Evolutionary conservation across 2,329 filamentous ascomycete genomes (phyloP), one percentile per base, ranked within the genome.

Genomic region (Verticillium albo-atrum): DNA sequence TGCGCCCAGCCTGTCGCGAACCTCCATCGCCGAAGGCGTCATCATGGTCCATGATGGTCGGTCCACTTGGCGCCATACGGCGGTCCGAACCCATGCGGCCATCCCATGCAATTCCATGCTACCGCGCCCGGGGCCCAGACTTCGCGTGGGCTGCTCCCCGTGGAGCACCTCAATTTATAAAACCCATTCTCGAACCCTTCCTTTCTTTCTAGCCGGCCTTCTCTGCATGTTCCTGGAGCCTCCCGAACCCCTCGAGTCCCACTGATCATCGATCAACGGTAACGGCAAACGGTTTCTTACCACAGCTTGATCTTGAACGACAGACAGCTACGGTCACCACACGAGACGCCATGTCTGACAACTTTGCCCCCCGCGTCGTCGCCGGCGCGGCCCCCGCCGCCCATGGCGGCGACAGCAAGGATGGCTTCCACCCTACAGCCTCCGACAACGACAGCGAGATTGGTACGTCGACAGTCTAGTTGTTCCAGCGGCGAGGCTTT

Each of bases 401-500:
- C 17, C 37, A 42, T 51, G 52, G 50, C n/a, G 50, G 7, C 59
- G 23, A 7, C 34, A 56, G 30, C 17, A 59, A 63, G 53, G 37
- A 60, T 47, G 58, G 57, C 55, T 28, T 34, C 27, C 56, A 59
- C 4, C 56, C 59, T 0, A 26, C 56, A 9, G 37, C 58, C 4
- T 26, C 37, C 6, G 60, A 62, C 30, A 55, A 58, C 32, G 63
- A 64, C 51, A 63, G 60, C 60, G 61, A 64, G 57, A 53, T 63
- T 42, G 63, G 63, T 64, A 58, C 6, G 63, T 56, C 14, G 12
- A 27, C 27, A 42, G 25, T 32, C 28, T 30, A 7, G 14, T 2
- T 10, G 3, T 27, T 20, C 3, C 10, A 4, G 23, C 17, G 14
- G 34, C 26, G 20, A n/a, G 12, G 15, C n/a, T 27, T 26, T 26